Percentiles rank a stretch among this genome's conserved stretches.
These are phyloP conservation scores for Mycena leptocephala DNA, from an alignment of 768 basidiomycete genomes.

Conservation along the genomic window DNA sequence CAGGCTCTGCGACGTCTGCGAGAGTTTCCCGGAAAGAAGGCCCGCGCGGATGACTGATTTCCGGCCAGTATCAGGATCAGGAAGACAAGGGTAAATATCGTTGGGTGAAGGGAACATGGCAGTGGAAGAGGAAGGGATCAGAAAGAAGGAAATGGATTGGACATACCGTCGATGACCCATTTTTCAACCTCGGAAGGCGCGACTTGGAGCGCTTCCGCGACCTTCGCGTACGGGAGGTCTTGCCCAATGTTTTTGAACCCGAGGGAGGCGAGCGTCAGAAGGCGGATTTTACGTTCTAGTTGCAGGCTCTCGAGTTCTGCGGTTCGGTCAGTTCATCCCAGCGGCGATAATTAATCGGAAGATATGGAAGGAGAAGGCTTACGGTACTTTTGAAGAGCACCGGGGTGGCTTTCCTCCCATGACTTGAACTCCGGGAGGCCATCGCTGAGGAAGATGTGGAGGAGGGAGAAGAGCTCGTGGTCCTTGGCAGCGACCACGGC, in stretches of 20 bases:
- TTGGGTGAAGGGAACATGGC: background rate
- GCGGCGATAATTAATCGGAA: constrained; percentile 1
- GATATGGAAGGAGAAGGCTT: constrained; percentile 39
- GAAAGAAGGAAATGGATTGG: background rate
- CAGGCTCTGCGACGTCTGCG: constrained; percentile 83
- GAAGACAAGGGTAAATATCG: background rate
- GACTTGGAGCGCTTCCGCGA: constrained; percentile 80
- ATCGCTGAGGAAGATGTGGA: constrained; percentile 81
- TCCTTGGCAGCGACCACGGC: constrained; percentile 76
- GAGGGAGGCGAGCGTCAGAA: constrained; percentile 83
- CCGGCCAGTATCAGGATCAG: constrained; percentile 17
- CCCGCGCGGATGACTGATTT: constrained; percentile 83
- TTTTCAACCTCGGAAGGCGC: constrained; percentile 80
- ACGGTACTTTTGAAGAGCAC: constrained; percentile 73
- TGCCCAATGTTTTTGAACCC: constrained; percentile 85
- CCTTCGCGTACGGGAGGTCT: constrained; percentile 79
- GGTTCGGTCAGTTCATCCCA: background rate
- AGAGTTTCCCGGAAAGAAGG: constrained; percentile 86
- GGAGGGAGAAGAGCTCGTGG: constrained; percentile 81
- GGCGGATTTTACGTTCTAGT: constrained; percentile 85
- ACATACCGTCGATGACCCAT: constrained; percentile 89
- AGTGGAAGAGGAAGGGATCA: no score
- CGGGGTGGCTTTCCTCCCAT: constrained; percentile 71
- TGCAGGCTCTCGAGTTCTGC: constrained; percentile 71
- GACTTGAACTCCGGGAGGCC: constrained; percentile 74